Conservation (phyloP, 176 grass and related monocot genomes). For the Secale cereale region DNA sequence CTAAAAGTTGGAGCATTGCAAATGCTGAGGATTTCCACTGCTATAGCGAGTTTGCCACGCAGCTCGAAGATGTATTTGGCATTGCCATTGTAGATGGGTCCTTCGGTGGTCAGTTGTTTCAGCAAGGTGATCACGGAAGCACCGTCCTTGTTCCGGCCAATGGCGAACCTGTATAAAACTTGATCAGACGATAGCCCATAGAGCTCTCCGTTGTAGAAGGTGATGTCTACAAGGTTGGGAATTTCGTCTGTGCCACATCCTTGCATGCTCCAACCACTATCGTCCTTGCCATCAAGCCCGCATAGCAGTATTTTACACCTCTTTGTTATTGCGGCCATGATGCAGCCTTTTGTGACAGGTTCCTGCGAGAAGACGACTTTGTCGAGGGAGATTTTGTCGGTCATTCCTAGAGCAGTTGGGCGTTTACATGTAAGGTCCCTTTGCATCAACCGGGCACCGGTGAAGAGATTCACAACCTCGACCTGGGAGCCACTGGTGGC, state of each 20-base stretch:
- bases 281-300: background rate
- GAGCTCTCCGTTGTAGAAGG: background rate
- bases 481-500: background rate
- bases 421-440: background rate
- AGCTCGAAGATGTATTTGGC: background rate
- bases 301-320: background rate
- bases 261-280: background rate
- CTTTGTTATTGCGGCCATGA: background rate
- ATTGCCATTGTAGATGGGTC: background rate
- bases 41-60: background rate
- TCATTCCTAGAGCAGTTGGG: background rate
- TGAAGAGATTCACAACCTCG: background rate
- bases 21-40: background rate
- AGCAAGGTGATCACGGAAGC: background rate
- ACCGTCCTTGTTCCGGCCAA: background rate
- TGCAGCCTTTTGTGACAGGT: background rate
- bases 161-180: background rate
- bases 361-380: background rate
- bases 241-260: background rate
- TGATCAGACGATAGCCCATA: background rate
- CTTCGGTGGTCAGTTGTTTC: background rate
- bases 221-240: background rate
- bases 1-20: background rate
- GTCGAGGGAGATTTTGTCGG: background rate
- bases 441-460: background rate